Conservation (phyloP, 176 grass and related monocot species). For the Aechmea fasciata region DNA sequence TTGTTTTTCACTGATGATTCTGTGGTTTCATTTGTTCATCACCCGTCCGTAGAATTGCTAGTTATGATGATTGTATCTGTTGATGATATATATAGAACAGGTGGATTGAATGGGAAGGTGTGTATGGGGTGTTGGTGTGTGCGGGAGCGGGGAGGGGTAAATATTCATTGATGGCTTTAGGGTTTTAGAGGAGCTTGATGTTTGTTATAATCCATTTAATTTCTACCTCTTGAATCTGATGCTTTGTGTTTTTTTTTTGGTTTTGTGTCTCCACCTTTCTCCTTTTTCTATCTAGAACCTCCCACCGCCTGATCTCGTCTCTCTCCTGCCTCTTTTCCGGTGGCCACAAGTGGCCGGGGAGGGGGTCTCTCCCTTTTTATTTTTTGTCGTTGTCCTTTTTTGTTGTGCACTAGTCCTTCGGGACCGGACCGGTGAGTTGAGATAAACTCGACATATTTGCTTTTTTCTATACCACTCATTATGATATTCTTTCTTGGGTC, state of each 20-base stretch:
- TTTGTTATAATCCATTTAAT: slow-evolving; percentile 29
- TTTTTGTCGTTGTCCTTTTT: no score
- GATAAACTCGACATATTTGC: no score
- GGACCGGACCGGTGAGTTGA: no score
- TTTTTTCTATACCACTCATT: no score
- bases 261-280: no score
- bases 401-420: no score
- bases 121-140: slow-evolving; percentile 19
- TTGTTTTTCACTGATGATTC: slow-evolving; percentile 34
- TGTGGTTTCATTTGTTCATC: slow-evolving; percentile 17
- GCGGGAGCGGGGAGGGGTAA: background rate
- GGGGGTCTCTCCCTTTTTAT: no score
- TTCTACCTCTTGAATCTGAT: slow-evolving; percentile 1
- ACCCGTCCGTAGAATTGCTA: slow-evolving; percentile 17
- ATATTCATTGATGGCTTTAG: background rate
- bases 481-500: no score
- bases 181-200: slow-evolving; percentile 3
- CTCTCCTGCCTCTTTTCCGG: no score
- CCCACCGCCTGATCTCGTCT: no score
- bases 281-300: no score
- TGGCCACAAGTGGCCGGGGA: no score
- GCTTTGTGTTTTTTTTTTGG: background rate
- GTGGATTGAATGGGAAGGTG: slow-evolving; percentile 16
- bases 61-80: slow-evolving; percentile 23
- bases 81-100: slow-evolving; percentile 26